Percentiles rank a stretch among this genome's conserved stretches.
Conservation (phyloP, 192 early-diverging fungal genomes). For the Backusella mclennaniae region DNA sequence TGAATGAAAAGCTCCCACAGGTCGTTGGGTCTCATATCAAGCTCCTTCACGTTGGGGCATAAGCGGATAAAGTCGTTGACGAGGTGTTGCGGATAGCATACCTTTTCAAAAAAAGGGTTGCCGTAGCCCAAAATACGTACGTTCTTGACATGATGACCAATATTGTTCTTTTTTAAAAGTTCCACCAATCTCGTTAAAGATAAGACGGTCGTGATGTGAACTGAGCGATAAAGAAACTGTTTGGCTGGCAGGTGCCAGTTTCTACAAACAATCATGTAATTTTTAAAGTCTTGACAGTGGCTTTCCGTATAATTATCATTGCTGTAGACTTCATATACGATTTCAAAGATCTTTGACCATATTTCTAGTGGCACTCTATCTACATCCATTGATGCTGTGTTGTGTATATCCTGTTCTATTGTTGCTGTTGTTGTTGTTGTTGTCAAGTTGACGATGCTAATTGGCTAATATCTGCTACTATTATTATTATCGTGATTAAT, state of each 20-base stretch:
- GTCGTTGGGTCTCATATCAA: neutral
- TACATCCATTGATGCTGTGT: neutral
- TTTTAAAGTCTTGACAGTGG: neutral
- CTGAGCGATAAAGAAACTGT: neutral
- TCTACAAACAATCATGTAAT: neutral
- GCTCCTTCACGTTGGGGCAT: neutral
- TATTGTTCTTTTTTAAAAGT: neutral
- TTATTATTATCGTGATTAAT: neutral
- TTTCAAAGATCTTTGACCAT: neutral
- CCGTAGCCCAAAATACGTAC: neutral
- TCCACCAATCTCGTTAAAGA: neutral
- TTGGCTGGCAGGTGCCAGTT: neutral
- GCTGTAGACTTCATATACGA: neutral
- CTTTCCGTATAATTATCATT: neutral
- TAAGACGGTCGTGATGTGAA: neutral
- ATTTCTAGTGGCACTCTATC: neutral
- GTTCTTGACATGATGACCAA: conserved; percentile 6
- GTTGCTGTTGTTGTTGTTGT: neutral
- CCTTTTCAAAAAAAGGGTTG: neutral
- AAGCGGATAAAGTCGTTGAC: neutral
- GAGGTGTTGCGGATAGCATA: neutral
- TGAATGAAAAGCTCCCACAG: neutral
- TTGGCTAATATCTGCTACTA: neutral
- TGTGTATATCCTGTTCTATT: neutral
- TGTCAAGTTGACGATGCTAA: too few relatives aligned